These are phyloP conservation scores for Annulohypoxylon maeteangense DNA, from an alignment of 495 filamentous ascomycete genomes.

Conservation along the genomic window DNA sequence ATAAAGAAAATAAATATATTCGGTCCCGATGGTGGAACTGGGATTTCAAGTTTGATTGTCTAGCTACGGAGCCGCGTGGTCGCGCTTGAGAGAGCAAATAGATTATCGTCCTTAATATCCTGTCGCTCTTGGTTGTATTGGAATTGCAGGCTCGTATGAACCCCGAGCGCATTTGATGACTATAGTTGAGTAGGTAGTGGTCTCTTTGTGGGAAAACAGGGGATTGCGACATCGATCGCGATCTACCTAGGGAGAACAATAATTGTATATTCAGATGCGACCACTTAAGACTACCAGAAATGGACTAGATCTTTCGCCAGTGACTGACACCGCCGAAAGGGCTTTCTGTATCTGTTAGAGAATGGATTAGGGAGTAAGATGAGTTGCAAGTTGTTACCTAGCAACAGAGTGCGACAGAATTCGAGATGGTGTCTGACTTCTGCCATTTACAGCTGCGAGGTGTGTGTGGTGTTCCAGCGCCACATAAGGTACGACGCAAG, in stretches of 20 bases:
- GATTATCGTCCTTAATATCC: constrained; percentile 12
- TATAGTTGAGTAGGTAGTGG: not conserved
- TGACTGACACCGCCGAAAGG: constrained; percentile 35
- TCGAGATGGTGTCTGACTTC: constrained; percentile 33
- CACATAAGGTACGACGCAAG: constrained; percentile 33
- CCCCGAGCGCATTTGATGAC: not conserved
- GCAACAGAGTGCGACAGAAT: not conserved
- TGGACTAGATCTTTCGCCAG: constrained; percentile 24
- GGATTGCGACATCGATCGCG: constrained; percentile 20
- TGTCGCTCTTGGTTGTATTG: not conserved
- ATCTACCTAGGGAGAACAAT: constrained; percentile 36
- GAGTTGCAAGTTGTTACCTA: not conserved
- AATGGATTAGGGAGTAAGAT: not conserved
- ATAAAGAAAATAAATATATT: not conserved
- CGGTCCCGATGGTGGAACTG: constrained; percentile 27
- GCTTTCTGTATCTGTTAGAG: not conserved
- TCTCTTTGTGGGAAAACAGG: not conserved
- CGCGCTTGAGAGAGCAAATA: constrained; percentile 1
- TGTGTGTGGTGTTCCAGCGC: constrained; percentile 29
- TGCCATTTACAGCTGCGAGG: constrained; percentile 10
- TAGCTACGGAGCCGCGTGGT: constrained; percentile 21
- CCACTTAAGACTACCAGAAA: constrained; percentile 6
- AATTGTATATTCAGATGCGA: constrained; percentile 10
- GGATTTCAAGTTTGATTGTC: constrained; percentile 6
- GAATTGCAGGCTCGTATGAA: not conserved